Conservation (phyloP, 306 rosid species). For the Rosa rugosa region DNA sequence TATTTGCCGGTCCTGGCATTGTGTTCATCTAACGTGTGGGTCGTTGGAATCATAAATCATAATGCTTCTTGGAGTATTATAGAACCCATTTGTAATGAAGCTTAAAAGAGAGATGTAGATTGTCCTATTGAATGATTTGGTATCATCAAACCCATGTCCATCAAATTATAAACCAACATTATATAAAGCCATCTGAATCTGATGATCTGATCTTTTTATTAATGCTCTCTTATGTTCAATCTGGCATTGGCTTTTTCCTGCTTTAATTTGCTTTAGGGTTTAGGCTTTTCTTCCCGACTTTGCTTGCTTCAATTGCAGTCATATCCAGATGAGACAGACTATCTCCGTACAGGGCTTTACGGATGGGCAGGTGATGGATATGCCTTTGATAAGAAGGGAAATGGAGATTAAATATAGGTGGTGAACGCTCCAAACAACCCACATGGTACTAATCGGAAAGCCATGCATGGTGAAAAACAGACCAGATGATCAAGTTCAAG, state of each 20-base stretch:
- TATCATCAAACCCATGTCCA: slow-evolving; percentile 1
- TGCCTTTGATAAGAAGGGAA: slow-evolving; percentile 29
- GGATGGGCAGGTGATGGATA: slow-evolving; percentile 78
- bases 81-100: background rate
- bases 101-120: background rate
- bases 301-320: slow-evolving; percentile 39
- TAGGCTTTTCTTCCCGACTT: background rate
- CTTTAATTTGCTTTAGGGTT: too few species aligned
- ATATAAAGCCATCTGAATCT: too few species aligned
- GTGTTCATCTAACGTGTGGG: slow-evolving; percentile 16
- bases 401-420: slow-evolving; percentile 67
- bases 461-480: slow-evolving; percentile 29
- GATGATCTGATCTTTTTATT: too few species aligned
- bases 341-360: slow-evolving; percentile 46
- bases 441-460: slow-evolving; percentile 51
- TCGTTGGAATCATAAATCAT: background rate
- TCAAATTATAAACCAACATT: background rate
- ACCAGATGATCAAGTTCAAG: slow-evolving; percentile 31
- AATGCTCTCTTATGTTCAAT: too few species aligned
- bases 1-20: background rate
- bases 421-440: slow-evolving; percentile 81
- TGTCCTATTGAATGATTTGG: background rate
- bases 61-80: background rate
- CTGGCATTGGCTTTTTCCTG: too few species aligned
- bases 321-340: slow-evolving; percentile 47